phyloP scores from a whole-genome alignment of 768 basidiomycete genomes.

The Trametes cingulata region DNA sequence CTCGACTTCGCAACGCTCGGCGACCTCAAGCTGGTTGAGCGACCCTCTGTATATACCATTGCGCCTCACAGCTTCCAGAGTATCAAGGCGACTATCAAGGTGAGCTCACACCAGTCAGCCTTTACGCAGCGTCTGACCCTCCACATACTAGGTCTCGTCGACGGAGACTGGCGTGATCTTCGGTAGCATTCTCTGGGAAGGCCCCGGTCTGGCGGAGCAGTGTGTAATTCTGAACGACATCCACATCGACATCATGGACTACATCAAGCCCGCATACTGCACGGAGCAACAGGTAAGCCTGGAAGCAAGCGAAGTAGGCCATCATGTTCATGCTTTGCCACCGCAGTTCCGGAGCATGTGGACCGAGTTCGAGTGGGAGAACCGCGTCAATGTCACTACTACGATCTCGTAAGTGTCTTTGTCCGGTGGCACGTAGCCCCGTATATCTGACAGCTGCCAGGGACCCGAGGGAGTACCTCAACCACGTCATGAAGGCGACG shows the following conservation, averaged over 20 bases:
- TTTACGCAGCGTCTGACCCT: background rate
- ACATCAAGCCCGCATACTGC: slow-evolving; percentile 95
- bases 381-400: slow-evolving; percentile 92
- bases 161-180: slow-evolving; percentile 99
- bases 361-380: slow-evolving; percentile 99
- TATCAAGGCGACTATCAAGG: slow-evolving; percentile 98
- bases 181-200: slow-evolving; percentile 96
- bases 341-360: slow-evolving; percentile 93
- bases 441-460: slow-evolving; percentile 37
- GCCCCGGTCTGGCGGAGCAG: slow-evolving; percentile 80
- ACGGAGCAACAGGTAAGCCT: slow-evolving; percentile 82
- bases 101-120: slow-evolving; percentile 16
- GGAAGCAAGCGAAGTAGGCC: background rate
- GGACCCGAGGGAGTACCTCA: slow-evolving; percentile 85
- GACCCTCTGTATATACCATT: slow-evolving; percentile 91
- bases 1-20: slow-evolving; percentile 97
- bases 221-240: slow-evolving; percentile 96
- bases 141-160: slow-evolving; percentile 67
- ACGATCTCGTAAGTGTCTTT: slow-evolving; percentile 65
- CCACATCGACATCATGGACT: slow-evolving; percentile 98
- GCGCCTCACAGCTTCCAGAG: slow-evolving; percentile 98
- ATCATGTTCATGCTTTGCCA: background rate
- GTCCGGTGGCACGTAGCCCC: background rate
- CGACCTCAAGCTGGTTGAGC: slow-evolving; percentile 94
- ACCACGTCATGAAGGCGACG: slow-evolving; percentile 94